Percentiles rank a stretch among this genome's conserved stretches.
Evolutionary conservation across 106 monocot genomes (phyloP).

Genomic region (Apostasia shenzhenica): DNA sequence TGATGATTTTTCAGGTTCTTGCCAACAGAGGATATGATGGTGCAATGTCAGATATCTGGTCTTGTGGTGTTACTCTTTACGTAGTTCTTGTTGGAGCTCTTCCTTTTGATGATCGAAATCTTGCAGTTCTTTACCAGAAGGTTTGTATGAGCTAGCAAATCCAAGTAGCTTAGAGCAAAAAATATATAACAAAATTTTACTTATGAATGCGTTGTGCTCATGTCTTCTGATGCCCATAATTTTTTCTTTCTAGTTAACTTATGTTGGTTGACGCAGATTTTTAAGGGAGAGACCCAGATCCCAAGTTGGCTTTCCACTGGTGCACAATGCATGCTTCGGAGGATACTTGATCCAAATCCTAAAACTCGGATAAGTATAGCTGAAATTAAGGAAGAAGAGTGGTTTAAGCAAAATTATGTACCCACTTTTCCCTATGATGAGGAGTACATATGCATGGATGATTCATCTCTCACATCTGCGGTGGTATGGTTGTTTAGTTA

Average conservation of each 20-base stretch:
- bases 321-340: constrained; percentile 56
- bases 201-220: too few species aligned
- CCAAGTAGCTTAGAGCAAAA: too few species aligned
- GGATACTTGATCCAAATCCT: constrained; percentile 90
- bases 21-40: constrained; percentile 90
- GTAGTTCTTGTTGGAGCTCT: constrained; percentile 73
- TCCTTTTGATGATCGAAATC: constrained; percentile 90
- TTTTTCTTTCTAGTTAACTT: neutral
- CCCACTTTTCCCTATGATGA: constrained; percentile 65
- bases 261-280: constrained; percentile 41
- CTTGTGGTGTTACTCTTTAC: constrained; percentile 92
- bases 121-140: constrained; percentile 94
- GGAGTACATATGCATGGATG: constrained; percentile 23
- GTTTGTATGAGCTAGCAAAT: constrained; percentile 14
- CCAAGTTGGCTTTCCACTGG: constrained; percentile 70
- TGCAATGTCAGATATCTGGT: constrained; percentile 85
- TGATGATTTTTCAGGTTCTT: constrained; percentile 46
- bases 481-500: constrained; percentile 31
- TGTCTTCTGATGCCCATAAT: too few species aligned
- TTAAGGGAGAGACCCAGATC: constrained; percentile 59
- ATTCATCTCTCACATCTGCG: constrained; percentile 21
- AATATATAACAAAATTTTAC: too few species aligned
- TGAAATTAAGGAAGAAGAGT: constrained; percentile 72
- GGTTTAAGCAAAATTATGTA: constrained; percentile 75
- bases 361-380: constrained; percentile 52